Evolutionary conservation across 495 filamentous ascomycete genomes (phyloP), one percentile per base, ranked within the genome.

Genomic region (Amphirosellinia nigrospora): DNA sequence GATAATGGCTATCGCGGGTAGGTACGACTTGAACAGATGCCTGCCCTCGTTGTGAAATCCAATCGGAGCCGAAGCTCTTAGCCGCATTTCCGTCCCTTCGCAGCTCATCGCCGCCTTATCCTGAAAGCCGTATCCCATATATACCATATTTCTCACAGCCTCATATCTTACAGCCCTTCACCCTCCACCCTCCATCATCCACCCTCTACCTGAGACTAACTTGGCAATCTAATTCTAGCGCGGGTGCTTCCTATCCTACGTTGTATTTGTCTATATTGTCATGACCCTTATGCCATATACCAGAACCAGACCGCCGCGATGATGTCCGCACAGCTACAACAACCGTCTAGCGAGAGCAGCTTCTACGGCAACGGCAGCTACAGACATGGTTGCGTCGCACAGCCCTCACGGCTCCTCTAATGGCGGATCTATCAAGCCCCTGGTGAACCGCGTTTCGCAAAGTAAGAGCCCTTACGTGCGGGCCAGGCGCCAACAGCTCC

Each of bases 391-490:
- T n/a, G 61, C 19, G 32, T 38, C 55, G 38, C 46, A 21, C 38
- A 41, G 36, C 46, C 26, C 52, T 16, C 50, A 26, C 26, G 28
- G 45, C 50, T 46, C 59, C 7, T 58, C 60, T 34, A 58, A 36
- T 23, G 56, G 67, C 64, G 41, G 36, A 56, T 16, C 70, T 34
- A 2, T 58, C 39, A 59, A 68, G 32, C 78, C 78, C 30, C 82
- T 96, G 63, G 82, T 81, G 63, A 97, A 96, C 79, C 89, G 89
- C 59, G 88, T 93, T 36, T 80, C 79, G 53, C 87, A 92, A 72
- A 96, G 92, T 82, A 86, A 83, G 77, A 94, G 92, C 73, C 94
- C 94, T 13, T 97, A 94, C 81, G 91, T 98, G 32, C 89, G 92
- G 66, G 88, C 82, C 82, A 21, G 94, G 97, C 74, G 88, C 90